A percentile compares a stretch with the other conserved stretches of the same genome.
These are phyloP conservation scores for Fusarium dlaminii DNA, from an alignment of 2,329 filamentous ascomycete genomes.

Conservation along the genomic window DNA sequence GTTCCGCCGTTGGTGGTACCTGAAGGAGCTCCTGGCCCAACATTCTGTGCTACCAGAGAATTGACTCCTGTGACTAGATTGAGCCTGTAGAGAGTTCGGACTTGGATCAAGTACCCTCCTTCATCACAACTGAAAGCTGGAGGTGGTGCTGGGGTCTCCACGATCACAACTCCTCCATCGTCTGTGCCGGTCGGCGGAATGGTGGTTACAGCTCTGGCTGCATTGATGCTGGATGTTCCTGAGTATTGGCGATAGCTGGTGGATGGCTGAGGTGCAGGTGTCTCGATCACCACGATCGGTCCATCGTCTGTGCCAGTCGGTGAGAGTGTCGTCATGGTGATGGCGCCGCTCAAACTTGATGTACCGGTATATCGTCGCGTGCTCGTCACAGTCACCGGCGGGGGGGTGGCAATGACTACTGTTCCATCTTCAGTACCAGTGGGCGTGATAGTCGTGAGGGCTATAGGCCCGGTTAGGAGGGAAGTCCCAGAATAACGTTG, in stretches of 20 bases:
- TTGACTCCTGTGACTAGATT: conserved; percentile 2
- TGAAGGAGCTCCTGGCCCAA: background rate
- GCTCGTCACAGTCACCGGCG: background rate
- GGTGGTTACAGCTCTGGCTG: background rate
- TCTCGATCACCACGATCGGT: background rate
- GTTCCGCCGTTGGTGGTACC: background rate
- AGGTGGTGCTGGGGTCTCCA: conserved; percentile 4
- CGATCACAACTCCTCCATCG: background rate
- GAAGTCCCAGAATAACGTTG: background rate
- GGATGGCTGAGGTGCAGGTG: background rate
- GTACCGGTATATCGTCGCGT: background rate
- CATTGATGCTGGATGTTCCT: background rate
- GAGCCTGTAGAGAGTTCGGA: conserved; percentile 1
- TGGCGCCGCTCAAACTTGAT: background rate
- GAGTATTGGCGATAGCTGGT: background rate
- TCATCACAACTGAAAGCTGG: conserved; percentile 14
- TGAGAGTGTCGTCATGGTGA: background rate
- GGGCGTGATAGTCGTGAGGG: background rate
- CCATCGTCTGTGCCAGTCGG: background rate
- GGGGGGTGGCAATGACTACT: background rate
- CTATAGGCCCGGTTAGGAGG: accelerated
- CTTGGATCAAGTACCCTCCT: conserved; percentile 18
- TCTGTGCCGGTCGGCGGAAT: background rate
- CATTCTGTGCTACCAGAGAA: background rate
- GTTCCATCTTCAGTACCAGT: background rate